Conservation (phyloP, 345 rosid species). For the Arabis alpina region DNA sequence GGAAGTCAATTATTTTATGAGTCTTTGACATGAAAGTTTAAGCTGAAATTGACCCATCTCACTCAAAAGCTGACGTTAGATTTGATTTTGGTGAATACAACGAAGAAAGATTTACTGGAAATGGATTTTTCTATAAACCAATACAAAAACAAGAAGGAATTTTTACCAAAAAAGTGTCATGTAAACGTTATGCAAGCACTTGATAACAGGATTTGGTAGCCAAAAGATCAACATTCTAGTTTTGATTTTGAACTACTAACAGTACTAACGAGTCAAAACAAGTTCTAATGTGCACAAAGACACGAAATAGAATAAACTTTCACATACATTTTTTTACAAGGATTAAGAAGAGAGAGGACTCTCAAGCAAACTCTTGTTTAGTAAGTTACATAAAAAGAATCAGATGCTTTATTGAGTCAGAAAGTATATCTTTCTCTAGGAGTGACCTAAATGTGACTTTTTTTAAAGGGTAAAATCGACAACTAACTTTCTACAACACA, state of each 20-base stretch:
- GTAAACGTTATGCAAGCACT: too few species aligned
- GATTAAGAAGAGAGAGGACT: conserved; percentile 13
- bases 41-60: conserved; percentile 26
- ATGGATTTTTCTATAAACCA: conserved; percentile 5
- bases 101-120: conserved; percentile 7
- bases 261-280: conserved; percentile 18
- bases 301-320: not conserved
- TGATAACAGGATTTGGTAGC: not conserved
- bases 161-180: too few species aligned
- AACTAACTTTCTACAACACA: conserved; percentile 30
- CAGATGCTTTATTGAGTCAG: conserved; percentile 38
- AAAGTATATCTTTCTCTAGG: conserved; percentile 8
- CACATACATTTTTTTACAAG: not conserved
- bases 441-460: conserved; percentile 27
- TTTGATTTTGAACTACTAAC: conserved; percentile 17
- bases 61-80: conserved; percentile 31
- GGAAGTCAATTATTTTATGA: not conserved
- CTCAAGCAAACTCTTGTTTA: conserved; percentile 21
- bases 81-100: conserved; percentile 26
- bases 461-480: conserved; percentile 19
- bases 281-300: not conserved
- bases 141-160: not conserved
- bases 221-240: conserved; percentile 5
- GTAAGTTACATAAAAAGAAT: conserved; percentile 17
- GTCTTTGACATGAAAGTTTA: not conserved